Conservation (phyloP, 805 yeast genomes). For the Jamesozyma spencerorum region DNA sequence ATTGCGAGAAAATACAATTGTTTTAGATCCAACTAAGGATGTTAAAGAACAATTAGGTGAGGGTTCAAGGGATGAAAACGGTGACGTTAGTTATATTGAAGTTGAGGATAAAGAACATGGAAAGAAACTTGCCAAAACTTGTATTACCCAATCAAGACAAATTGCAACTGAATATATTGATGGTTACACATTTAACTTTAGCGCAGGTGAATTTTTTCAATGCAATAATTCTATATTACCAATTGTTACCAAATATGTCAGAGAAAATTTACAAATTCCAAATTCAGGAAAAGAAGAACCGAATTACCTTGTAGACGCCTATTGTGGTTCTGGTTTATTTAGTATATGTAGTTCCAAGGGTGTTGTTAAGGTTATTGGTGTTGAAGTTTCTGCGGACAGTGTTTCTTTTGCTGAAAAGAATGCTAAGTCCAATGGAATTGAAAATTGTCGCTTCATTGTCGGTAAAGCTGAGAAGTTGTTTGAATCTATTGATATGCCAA, state of each 20-base stretch:
- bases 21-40: conserved; percentile 21
- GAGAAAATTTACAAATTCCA: conserved; percentile 49
- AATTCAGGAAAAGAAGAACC: conserved; percentile 37
- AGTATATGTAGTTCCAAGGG: conserved; percentile 75
- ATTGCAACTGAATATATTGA: conserved; percentile 69
- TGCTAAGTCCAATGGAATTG: conserved; percentile 64
- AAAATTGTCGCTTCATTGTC: conserved; percentile 73
- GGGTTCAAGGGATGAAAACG: conserved; percentile 38
- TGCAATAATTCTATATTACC: conserved; percentile 90
- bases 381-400: conserved; percentile 85
- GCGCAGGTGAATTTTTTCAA: conserved; percentile 95
- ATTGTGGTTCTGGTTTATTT: conserved; percentile 93
- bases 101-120: conserved; percentile 24
- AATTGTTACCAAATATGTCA: conserved; percentile 69
- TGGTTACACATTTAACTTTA: conserved; percentile 73
- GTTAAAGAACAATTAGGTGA: conserved; percentile 31
- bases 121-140: conserved; percentile 45
- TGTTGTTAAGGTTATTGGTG: conserved; percentile 84
- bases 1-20: conserved; percentile 65
- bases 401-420: conserved; percentile 80
- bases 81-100: conserved; percentile 33
- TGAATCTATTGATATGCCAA: conserved; percentile 66
- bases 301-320: conserved; percentile 80
- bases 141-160: conserved; percentile 70
- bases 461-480: conserved; percentile 92